These are phyloP conservation scores for Lanmaoa pseudosensibilis DNA, from an alignment of 768 basidiomycete species.

Conservation along the genomic window DNA sequence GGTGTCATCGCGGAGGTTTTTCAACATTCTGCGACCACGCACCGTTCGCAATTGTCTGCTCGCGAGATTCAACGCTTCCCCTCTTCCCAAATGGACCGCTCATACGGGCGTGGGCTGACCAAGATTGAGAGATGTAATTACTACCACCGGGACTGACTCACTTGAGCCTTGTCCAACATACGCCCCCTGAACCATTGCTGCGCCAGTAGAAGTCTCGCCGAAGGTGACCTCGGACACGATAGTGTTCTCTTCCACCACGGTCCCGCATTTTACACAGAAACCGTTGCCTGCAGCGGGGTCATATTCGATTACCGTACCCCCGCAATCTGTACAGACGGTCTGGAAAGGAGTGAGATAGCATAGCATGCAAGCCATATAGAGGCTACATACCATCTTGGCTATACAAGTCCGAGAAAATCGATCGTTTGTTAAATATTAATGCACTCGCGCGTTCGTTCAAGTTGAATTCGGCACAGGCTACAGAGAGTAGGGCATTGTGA, in stretches of 20 bases:
- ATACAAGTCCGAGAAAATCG: not conserved
- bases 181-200: conserved; percentile 93
- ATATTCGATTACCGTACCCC: conserved; percentile 83
- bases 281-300: conserved; percentile 82
- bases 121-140: not conserved
- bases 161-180: conserved; percentile 91
- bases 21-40: conserved; percentile 16
- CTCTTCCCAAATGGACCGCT: conserved; percentile 80
- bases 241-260: conserved; percentile 89
- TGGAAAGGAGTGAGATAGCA: conserved; percentile 22
- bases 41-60: conserved; percentile 92
- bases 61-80: conserved; percentile 77
- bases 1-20: not conserved
- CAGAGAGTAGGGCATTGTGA: not conserved
- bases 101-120: conserved; percentile 75
- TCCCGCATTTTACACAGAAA: conserved; percentile 83
- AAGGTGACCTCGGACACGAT: conserved; percentile 95
- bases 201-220: conserved; percentile 89
- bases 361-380: not conserved
- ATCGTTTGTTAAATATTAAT: not conserved
- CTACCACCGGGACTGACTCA: conserved; percentile 42
- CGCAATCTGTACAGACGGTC: conserved; percentile 75
- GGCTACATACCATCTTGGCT: conserved; percentile 19
- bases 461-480: not conserved
- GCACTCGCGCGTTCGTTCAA: not conserved